Evolutionary conservation across 371 early-diverging fungal genomes (phyloP).

Genomic region (Chytridium lagenaria): DNA sequence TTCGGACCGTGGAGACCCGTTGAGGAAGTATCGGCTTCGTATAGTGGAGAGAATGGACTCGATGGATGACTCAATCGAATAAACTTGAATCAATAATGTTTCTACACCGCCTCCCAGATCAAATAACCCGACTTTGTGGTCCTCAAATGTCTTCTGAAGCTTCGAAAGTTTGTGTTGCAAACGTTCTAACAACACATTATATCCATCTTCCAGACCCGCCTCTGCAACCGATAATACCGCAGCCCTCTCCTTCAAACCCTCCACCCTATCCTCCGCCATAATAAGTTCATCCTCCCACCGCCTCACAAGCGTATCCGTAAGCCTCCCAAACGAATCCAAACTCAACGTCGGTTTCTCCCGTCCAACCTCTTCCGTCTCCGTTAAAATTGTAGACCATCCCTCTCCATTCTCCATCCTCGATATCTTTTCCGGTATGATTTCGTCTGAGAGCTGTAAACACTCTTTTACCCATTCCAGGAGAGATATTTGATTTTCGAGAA

Average conservation of each 20-base stretch:
- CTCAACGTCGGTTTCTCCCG: neutral
- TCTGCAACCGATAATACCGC: neutral
- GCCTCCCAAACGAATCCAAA: conserved; percentile 13
- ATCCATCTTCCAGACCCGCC: too few relatives aligned
- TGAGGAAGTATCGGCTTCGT: neutral
- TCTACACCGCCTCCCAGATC: conserved; percentile 12
- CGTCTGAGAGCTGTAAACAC: neutral
- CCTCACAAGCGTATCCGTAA: conserved; percentile 7
- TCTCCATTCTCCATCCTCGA: conserved; percentile 11
- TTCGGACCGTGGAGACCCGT: neutral
- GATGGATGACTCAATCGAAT: neutral
- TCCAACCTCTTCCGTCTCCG: neutral
- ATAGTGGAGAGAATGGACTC: neutral
- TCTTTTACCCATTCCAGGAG: neutral
- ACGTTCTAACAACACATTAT: neutral
- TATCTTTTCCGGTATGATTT: neutral
- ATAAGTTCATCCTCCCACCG: conserved; percentile 22
- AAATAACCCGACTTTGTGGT: conserved; percentile 18
- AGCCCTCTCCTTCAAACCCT: neutral
- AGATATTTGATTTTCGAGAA: neutral
- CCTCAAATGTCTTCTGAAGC: conserved; percentile 21
- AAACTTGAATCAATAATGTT: neutral
- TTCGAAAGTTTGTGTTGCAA: neutral
- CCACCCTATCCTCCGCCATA: conserved; percentile 12
- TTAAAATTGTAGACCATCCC: conserved; percentile 12